Evolutionary conservation across 306 rosid genomes (phyloP).

Genomic region (Dryas octopetala): DNA sequence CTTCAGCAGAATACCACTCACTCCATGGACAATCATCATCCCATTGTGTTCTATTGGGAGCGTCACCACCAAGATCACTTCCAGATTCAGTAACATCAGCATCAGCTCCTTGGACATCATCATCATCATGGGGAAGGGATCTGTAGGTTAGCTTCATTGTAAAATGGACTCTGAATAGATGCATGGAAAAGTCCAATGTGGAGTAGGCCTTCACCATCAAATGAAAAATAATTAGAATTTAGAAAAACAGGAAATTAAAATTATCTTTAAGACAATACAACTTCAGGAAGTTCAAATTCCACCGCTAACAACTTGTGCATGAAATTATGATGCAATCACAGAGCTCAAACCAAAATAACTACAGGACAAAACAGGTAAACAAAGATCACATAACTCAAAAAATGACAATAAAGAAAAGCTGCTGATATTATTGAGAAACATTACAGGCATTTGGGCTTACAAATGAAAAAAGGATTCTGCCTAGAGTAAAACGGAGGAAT

Average conservation of each 20-base stretch:
- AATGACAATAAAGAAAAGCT: neutral
- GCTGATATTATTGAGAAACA: neutral
- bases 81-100: conserved; percentile 45
- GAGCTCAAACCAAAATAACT: neutral
- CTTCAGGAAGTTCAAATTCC: conserved; percentile 24
- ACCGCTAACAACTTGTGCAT: neutral
- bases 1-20: conserved; percentile 97
- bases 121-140: conserved; percentile 71
- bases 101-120: conserved; percentile 51
- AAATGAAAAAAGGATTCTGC: neutral
- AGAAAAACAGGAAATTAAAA: conserved; percentile 7
- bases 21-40: conserved; percentile 98
- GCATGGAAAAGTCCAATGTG: conserved; percentile 72
- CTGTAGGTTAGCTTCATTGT: conserved; percentile 91
- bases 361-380: conserved; percentile 12
- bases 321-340: neutral
- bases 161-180: conserved; percentile 73
- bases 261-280: conserved; percentile 25
- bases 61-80: conserved; percentile 43
- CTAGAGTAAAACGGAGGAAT: neutral
- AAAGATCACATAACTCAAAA: neutral
- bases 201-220: conserved; percentile 81
- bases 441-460: neutral
- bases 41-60: conserved; percentile 69
- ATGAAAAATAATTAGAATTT: conserved; percentile 34